phyloP scores from a whole-genome alignment of 2,329 filamentous ascomycete genomes.

The Clonostachys sp. region DNA sequence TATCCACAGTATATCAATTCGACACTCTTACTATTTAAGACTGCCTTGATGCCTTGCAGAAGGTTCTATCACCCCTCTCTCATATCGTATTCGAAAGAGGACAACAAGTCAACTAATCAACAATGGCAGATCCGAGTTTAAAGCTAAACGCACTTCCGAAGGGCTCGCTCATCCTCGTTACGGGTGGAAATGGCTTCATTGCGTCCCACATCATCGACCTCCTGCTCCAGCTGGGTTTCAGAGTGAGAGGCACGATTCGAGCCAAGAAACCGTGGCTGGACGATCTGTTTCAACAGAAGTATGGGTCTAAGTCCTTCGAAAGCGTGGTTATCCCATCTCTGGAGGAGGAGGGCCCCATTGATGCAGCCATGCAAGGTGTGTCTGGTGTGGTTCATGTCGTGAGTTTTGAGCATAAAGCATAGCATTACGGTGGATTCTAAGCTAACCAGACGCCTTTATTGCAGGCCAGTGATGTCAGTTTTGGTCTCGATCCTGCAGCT shows the following conservation, averaged over 20 bases:
- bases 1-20: too few species aligned
- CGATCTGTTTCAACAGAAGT: background rate
- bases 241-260: constrained; percentile 25
- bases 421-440: too few species aligned
- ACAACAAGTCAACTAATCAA: too few species aligned
- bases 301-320: background rate
- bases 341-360: background rate
- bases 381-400: background rate
- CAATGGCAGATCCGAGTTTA: too few species aligned
- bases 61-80: too few species aligned
- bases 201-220: constrained; percentile 21
- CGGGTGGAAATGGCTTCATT: constrained; percentile 26
- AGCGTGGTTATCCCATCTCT: background rate
- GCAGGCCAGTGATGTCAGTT: too few species aligned
- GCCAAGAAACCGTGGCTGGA: background rate
- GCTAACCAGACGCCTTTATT: too few species aligned
- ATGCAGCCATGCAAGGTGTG: background rate
- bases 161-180: constrained; percentile 19
- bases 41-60: too few species aligned
- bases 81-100: too few species aligned
- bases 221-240: constrained; percentile 20
- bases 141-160: constrained; percentile 8
- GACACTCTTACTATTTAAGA: too few species aligned
- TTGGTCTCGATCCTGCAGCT: too few species aligned
- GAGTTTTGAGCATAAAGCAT: background rate